Evolutionary conservation across 148 eudicot genomes (phyloP).

Genomic region (Arbutus unedo): DNA sequence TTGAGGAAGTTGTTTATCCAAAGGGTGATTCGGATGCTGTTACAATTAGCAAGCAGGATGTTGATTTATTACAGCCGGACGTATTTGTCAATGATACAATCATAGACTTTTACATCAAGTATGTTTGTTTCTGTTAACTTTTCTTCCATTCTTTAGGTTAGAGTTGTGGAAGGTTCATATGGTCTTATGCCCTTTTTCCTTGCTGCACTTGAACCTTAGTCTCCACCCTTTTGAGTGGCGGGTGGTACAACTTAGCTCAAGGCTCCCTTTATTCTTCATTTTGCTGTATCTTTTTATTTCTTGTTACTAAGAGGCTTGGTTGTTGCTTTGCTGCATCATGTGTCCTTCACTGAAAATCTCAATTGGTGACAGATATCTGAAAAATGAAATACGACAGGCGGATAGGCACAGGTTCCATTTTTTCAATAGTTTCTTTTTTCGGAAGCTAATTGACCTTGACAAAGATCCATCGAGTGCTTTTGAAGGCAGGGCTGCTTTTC

Average conservation of each 20-base stretch:
- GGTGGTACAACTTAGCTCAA: neutral
- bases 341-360: neutral
- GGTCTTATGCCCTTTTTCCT: neutral
- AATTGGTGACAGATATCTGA: constrained; percentile 56
- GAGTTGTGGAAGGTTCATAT: neutral
- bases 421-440: constrained; percentile 90
- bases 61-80: constrained; percentile 80
- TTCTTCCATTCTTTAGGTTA: neutral
- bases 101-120: constrained; percentile 94
- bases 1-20: constrained; percentile 92
- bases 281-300: neutral
- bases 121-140: constrained; percentile 26
- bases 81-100: constrained; percentile 86
- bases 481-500: constrained; percentile 88
- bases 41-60: constrained; percentile 81
- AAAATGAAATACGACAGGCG: constrained; percentile 48
- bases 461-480: constrained; percentile 69
- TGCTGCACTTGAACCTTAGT: neutral
- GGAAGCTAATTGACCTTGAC: constrained; percentile 89
- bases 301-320: neutral
- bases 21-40: constrained; percentile 94
- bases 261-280: neutral
- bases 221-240: constrained; percentile 9
- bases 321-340: neutral
- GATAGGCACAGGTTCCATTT: constrained; percentile 67